phyloP scores from a whole-genome alignment of 805 yeast genomes.

The Huiozyma sinensis region DNA sequence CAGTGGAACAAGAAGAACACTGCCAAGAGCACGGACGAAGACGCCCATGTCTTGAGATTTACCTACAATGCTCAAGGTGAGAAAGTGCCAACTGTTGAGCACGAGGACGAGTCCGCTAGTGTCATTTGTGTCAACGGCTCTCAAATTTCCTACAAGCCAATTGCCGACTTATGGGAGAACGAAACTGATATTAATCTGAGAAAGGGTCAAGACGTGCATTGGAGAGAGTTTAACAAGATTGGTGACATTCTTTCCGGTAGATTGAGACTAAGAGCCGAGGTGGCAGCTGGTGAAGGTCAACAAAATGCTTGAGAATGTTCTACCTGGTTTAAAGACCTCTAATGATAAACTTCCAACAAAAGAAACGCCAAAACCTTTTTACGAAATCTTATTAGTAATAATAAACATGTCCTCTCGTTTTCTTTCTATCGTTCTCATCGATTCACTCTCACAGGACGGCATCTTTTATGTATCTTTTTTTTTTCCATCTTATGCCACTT shows the following conservation, averaged over 20 bases:
- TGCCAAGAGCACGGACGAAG: slow-evolving; percentile 26
- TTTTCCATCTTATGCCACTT: no score
- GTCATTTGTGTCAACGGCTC: slow-evolving; percentile 68
- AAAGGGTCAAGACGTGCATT: slow-evolving; percentile 59
- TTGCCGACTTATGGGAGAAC: slow-evolving; percentile 44
- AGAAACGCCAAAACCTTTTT: background rate
- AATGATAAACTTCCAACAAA: background rate
- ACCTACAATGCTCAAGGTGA: slow-evolving; percentile 37
- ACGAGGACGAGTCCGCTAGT: slow-evolving; percentile 38
- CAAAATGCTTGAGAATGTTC: background rate
- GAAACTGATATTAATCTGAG: slow-evolving; percentile 53
- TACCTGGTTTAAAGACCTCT: background rate
- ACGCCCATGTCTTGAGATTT: slow-evolving; percentile 40
- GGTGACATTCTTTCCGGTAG: slow-evolving; percentile 70
- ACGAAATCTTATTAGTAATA: no score
- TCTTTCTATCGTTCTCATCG: no score
- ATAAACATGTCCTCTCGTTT: no score
- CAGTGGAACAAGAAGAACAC: slow-evolving; percentile 35
- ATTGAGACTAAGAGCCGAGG: slow-evolving; percentile 37
- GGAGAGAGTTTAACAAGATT: slow-evolving; percentile 49
- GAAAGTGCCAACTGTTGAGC: slow-evolving; percentile 35
- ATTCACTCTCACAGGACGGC: no score
- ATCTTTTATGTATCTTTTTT: no score
- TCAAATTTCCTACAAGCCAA: slow-evolving; percentile 44
- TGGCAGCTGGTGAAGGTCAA: slow-evolving; percentile 12